A percentile compares a stretch with the other conserved stretches of the same genome.
phyloP scores from a whole-genome alignment of 2,329 filamentous ascomycete genomes.

The Emmonsia crescens region DNA sequence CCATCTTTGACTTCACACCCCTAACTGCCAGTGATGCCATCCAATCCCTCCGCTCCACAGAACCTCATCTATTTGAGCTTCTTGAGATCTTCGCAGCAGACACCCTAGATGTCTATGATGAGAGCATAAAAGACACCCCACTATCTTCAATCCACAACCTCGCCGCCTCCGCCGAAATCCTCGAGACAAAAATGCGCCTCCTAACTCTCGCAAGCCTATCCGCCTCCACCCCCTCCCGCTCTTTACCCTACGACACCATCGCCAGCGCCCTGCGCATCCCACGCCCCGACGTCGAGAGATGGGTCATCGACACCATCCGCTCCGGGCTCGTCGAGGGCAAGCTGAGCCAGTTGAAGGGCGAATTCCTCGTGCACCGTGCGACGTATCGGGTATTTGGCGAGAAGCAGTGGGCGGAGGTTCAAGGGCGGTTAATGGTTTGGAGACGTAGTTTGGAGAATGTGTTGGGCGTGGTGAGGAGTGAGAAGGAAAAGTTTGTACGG shows the following conservation, averaged over 20 bases:
- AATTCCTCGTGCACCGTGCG: constrained; percentile 90
- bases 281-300: constrained; percentile 80
- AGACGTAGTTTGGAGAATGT: constrained; percentile 70
- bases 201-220: constrained; percentile 86
- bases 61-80: constrained; percentile 77
- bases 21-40: constrained; percentile 62
- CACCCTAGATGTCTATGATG: constrained; percentile 87
- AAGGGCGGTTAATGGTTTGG: constrained; percentile 85
- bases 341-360: constrained; percentile 81
- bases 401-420: constrained; percentile 96
- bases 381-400: constrained; percentile 95
- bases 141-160: constrained; percentile 64
- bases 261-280: constrained; percentile 75
- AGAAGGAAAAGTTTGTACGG: constrained; percentile 67
- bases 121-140: constrained; percentile 62
- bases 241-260: constrained; percentile 80
- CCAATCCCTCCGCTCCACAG: constrained; percentile 74
- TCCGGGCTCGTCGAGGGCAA: constrained; percentile 93
- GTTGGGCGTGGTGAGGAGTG: constrained; percentile 62
- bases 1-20: constrained; percentile 63
- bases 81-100: constrained; percentile 93
- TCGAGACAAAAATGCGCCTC: constrained; percentile 92
- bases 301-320: constrained; percentile 97
- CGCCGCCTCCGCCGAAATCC: constrained; percentile 61
- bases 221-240: constrained; percentile 69